These are phyloP conservation scores for Camelina sativa DNA, from an alignment of 345 rosid genomes.

Conservation along the genomic window DNA sequence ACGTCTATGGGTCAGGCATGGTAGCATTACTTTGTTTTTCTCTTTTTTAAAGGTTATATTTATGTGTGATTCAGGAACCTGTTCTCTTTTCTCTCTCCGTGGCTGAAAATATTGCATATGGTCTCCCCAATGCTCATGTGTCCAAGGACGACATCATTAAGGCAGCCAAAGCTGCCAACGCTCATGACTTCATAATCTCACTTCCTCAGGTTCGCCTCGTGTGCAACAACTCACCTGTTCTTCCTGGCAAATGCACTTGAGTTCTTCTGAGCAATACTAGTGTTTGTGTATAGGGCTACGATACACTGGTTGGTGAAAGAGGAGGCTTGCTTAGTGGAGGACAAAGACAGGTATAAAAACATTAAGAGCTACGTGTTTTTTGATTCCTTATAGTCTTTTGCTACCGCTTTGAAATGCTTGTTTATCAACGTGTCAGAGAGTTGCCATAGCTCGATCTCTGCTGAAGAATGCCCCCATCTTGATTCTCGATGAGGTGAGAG, in stretches of 20 bases:
- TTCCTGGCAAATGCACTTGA: conserved; percentile 14
- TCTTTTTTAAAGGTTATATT: conserved; percentile 3
- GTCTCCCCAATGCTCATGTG: conserved; percentile 88
- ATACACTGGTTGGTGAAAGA: conserved; percentile 88
- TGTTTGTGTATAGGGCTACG: conserved; percentile 73
- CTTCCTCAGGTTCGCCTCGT: conserved; percentile 72
- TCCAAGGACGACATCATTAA: conserved; percentile 87
- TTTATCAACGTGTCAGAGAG: conserved; percentile 58
- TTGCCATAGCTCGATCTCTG: conserved; percentile 91
- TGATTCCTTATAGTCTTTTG: background rate
- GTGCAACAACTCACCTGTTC: conserved; percentile 30
- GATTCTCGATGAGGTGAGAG: conserved; percentile 82
- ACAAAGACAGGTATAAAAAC: conserved; percentile 77
- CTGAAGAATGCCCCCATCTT: conserved; percentile 86
- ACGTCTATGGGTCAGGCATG: conserved; percentile 4
- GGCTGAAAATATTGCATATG: conserved; percentile 97
- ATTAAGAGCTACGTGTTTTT: background rate
- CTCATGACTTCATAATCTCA: conserved; percentile 90
- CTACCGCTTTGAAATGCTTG: conserved; percentile 13
- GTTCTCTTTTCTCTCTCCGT: conserved; percentile 90
- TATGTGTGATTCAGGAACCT: conserved; percentile 67
- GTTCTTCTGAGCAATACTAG: conserved; percentile 30
- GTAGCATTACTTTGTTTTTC: background rate
- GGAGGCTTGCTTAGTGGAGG: conserved; percentile 96
- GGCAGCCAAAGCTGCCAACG: conserved; percentile 97